Evolutionary conservation across 768 basidiomycete species (phyloP), one percentile per base, ranked within the genome.

Genomic region (Holtermanniella nyarrowii): DNA sequence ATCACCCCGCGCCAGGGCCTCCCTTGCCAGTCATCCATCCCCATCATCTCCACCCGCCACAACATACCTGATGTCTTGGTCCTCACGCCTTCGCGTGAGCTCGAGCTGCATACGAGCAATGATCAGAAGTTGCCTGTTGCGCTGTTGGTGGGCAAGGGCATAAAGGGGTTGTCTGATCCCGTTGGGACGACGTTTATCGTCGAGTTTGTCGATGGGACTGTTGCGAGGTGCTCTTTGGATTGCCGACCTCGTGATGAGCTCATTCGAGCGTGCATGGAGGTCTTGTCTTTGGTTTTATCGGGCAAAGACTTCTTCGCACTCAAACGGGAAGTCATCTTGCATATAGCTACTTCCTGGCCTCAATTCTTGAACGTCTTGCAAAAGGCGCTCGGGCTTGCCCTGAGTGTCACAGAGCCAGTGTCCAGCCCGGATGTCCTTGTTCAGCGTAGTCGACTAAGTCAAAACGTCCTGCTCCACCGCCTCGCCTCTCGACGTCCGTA

Each of bases 41-140:
- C 85, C 2, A 70, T 89, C 37, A 74, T 78, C 18, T 78, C 81
- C 1, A 84, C 83, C 2, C 80, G 89, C 18, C 71, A 72, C 5
- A 72, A 75, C 13, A 75, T 87, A 13, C 76, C 76, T 65, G 90
- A 95, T 67, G 73, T 89, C 10, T 70, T 93, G 3, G 70, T 84
- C 14, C 69, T 87, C 44, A 80, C 77, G 44, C 77, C 80, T 2
- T 74, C 79, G 44, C 77, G 80, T 25, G 67, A 68, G 7, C 68
- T 88, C 10, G 68, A 73, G 0, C 62, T 89, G 3, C 69, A 84
- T 37, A 85, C 82, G 0, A 83, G 85, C 56, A 84, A 82, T 0
- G 58, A 74, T 10, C 67, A 68, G n/a, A 71, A 74, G 21, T 60
- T 76, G 31, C 47, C 59, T 2, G 40, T 62, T 23, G 22, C 44